Base-by-base conservation (phyloP, 257 asterid genomes). In the Nicotiana undulata region DNA sequence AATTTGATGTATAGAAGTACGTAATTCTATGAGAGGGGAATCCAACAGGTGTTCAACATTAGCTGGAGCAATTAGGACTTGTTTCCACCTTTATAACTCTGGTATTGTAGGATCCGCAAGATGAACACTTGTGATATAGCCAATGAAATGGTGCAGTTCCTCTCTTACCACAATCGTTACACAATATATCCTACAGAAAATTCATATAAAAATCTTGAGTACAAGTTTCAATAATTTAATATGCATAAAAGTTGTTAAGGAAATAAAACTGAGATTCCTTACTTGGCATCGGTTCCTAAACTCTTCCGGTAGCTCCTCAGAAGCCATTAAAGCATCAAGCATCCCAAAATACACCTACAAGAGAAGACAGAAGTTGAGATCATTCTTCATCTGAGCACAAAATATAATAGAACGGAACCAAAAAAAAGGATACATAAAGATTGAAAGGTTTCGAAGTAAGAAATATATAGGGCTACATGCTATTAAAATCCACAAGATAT, bases 241-340 rank as follows among this genome's bases (percentile, higher is more conserved):
- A 26, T 12, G 79, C 67, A 24, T 5, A 49, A 72, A 34, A 65
- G 64, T 17, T 31, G 34, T 18, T 13, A 20, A 10, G 70, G 51
- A 24, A 51, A 55, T 64, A 61, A 37, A 37, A 37, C 46, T 15
- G 51, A 34, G 53, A 31, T 12, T 46, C 55, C 84, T 84, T 87
- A 92, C 99, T 83, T 93, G 98, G 86, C 94, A 88, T 4, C 92
- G 92, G 85, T 87, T 81, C 85, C 97, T 95, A 67, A 88, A 95
- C 80, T 95, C 99, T 87, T 95, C 99, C 4, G 98, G 98, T 55
- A 95, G 97, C 58, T 85, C 92, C 90, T 95, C 98, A 18, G 95
- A 93, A 80, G 90, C 92, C 98, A 95, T 95, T 84, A 95, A 85
- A 74, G 97, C 99, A 56, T 95, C 98, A 65, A 95, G 97, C 98